Evolutionary conservation across 805 yeast species (phyloP).

Genomic region (Diddensiella transvaalensis): DNA sequence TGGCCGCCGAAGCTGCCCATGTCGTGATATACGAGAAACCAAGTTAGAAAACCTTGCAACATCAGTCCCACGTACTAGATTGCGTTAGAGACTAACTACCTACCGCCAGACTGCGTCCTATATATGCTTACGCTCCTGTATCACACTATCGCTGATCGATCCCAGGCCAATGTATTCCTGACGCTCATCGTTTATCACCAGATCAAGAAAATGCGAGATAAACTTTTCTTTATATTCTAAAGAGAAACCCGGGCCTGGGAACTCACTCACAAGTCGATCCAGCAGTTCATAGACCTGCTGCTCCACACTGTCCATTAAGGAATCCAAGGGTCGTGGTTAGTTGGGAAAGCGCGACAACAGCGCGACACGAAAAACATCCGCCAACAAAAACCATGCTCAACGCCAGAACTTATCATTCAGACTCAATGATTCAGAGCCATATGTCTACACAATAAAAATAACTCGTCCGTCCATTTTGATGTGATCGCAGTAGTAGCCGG

Average conservation of each 20-base stretch:
- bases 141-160: background rate
- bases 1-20: conserved; percentile 4
- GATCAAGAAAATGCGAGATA: background rate
- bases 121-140: background rate
- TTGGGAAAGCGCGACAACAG: background rate
- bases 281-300: conserved; percentile 3
- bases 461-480: too few species aligned
- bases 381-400: too few species aligned
- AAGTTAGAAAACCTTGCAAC: conserved; percentile 7
- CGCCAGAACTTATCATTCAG: too few species aligned
- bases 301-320: conserved; percentile 1
- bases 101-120: background rate
- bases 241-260: background rate
- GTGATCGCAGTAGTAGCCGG: too few species aligned
- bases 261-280: conserved; percentile 1
- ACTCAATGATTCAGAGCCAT: too few species aligned
- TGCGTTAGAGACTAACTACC: background rate
- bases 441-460: too few species aligned
- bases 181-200: background rate
- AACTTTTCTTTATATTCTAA: background rate
- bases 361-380: conserved; percentile 1
- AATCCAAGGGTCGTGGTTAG: background rate
- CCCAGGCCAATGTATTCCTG: background rate
- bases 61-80: background rate
- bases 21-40: conserved; percentile 8